Conservation (phyloP, 2,329 filamentous ascomycete genomes). For the Didymella segeticola region DNA sequence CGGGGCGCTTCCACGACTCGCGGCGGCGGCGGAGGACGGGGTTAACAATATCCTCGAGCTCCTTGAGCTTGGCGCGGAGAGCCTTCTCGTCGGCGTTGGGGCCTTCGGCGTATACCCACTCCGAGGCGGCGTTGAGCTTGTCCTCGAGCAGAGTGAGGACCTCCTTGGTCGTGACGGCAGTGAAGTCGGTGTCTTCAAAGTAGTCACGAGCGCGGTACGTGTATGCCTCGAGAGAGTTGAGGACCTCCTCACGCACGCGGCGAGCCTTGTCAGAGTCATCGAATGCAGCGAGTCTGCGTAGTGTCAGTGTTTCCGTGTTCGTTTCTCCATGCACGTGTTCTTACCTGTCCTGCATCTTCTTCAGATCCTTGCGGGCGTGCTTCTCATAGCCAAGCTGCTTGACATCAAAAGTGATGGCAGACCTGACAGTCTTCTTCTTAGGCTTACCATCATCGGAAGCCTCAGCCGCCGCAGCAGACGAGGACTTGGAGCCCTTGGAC, state of each 20-base stretch:
- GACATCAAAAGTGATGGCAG: conserved; percentile 58
- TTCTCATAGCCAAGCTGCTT: conserved; percentile 59
- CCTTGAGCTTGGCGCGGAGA: conserved; percentile 77
- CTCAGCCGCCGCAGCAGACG: conserved; percentile 54
- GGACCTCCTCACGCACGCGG: conserved; percentile 77
- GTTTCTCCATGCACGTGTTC: not conserved
- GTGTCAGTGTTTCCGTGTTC: conserved; percentile 19
- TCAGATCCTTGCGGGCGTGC: conserved; percentile 66
- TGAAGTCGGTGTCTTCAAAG: conserved; percentile 77
- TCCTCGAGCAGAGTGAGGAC: conserved; percentile 72
- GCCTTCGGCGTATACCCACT: conserved; percentile 92
- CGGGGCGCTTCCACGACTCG: conserved; percentile 75
- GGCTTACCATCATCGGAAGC: conserved; percentile 56
- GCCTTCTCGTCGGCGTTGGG: conserved; percentile 75
- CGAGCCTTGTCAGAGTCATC: conserved; percentile 83
- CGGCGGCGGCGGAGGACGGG: conserved; percentile 78
- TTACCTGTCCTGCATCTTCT: conserved; percentile 65
- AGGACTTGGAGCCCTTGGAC: conserved; percentile 50
- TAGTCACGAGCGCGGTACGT: conserved; percentile 89
- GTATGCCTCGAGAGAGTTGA: conserved; percentile 92
- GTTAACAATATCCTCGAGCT: conserved; percentile 76
- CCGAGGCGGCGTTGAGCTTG: conserved; percentile 72
- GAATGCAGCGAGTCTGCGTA: conserved; percentile 76
- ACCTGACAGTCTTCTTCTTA: conserved; percentile 60
- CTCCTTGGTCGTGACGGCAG: conserved; percentile 71